Evolutionary conservation across 2,329 filamentous ascomycete genomes (phyloP), one percentile per base, ranked within the genome.

Genomic region (Claviceps digitariae): DNA sequence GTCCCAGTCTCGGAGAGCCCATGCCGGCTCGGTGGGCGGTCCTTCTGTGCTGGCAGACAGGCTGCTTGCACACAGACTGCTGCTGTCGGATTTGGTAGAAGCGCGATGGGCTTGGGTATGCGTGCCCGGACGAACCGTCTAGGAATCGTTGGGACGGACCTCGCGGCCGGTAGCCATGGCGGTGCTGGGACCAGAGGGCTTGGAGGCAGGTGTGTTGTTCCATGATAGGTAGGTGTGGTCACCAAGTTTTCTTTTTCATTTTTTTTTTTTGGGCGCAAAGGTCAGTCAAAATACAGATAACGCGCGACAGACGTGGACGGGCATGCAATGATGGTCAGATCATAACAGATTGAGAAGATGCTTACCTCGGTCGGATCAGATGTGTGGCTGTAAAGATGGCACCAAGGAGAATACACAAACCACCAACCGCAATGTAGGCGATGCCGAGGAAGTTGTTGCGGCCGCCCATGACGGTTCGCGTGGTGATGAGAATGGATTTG

Each of bases 171-270:
- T 73, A 29, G 76, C 72, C 62, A 73, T 66, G 56, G 70, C 75
- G 15, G 72, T 67, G 53, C 66, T 63, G 27, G 72, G 67, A 38
- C 69, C 69, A 10, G 64, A 64, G 17, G 69, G 62, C 62, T 74
- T 74, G 56, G 67, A 59, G n/a, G 69, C 60, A 2, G 76, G 75
- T 1, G 71, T 72, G 55, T 81, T 81, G 67, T 97, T 96, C 93
- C 93, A 98, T 25, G 88, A 93, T 49, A 98, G 78, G 67, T 98
- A 97, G 9, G 90, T 96, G 69, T 97, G 93, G 68, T 98, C 93
- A 57, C 93, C 93, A 44, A 98, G 80, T 86, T 97, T 98, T 64
- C 93, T 91, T 60, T n/a, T 13, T 34, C 6, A 29, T 29, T 29
- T 29, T 29, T 29, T 29, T 29, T 29, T 29, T 8, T 29, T 8